These are phyloP conservation scores for Eimeria maxima DNA, from an alignment of 169 alveolate species.

Conservation along the genomic window DNA sequence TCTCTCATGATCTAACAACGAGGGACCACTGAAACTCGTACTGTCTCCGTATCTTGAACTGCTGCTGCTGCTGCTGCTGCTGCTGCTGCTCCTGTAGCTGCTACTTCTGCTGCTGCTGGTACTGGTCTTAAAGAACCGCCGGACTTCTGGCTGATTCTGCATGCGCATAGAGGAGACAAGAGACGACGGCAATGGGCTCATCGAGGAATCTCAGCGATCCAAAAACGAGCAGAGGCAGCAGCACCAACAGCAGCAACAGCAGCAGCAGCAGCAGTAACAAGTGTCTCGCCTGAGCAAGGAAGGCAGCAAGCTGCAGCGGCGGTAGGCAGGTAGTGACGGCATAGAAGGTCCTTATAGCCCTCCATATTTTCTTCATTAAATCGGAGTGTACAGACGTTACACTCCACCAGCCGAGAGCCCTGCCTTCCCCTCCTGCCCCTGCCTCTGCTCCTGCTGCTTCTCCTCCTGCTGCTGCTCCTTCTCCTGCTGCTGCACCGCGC, in stretches of 20 bases:
- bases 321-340: conserved; percentile 51
- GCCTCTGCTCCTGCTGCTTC: no score
- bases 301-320: conserved; percentile 38
- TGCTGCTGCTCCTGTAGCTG: neutral
- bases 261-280: neutral
- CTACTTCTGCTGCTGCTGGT: conserved; percentile 16
- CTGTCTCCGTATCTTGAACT: neutral
- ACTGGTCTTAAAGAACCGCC: no score
- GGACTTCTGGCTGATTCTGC: conserved; percentile 47
- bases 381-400: conserved; percentile 65
- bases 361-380: conserved; percentile 64
- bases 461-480: no score
- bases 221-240: neutral
- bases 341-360: conserved; percentile 57
- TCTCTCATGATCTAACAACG: neutral
- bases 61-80: no score
- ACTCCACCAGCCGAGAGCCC: conserved; percentile 64
- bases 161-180: no score
- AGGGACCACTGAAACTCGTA: neutral
- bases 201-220: no score
- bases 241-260: neutral
- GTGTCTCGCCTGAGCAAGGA: neutral
- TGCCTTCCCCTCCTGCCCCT: neutral
- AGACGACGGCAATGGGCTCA: no score
- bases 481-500: conserved; percentile 4